phyloP scores from a whole-genome alignment of 2,329 filamentous ascomycete species.

The Clarireedia hainanense region DNA sequence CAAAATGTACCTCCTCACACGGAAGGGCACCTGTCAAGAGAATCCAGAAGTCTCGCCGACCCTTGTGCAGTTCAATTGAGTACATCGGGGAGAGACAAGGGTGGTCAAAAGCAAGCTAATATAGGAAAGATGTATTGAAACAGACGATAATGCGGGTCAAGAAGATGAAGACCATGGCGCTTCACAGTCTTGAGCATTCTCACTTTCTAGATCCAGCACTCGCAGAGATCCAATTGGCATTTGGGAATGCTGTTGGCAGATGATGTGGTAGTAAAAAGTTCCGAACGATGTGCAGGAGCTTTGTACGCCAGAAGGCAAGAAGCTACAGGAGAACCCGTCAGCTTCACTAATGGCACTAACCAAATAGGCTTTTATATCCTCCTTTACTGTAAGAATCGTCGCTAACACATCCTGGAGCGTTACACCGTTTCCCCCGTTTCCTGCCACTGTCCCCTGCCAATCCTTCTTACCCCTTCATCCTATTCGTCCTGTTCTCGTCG shows the following conservation, averaged over 20 bases:
- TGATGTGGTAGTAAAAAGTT: too few relatives aligned
- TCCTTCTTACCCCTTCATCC: too few relatives aligned
- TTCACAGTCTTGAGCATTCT: too few relatives aligned
- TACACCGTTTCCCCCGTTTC: neutral
- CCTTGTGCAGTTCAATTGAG: neutral
- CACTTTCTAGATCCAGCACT: too few relatives aligned
- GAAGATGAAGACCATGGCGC: too few relatives aligned
- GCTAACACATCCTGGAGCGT: neutral
- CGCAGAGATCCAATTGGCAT: too few relatives aligned
- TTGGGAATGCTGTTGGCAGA: too few relatives aligned
- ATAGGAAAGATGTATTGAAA: neutral
- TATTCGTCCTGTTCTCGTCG: too few relatives aligned
- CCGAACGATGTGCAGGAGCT: too few relatives aligned
- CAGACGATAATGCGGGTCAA: neutral
- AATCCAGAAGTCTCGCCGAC: neutral
- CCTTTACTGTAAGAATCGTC: neutral
- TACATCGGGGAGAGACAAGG: neutral
- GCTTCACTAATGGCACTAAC: neutral
- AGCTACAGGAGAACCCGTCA: neutral
- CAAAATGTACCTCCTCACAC: neutral
- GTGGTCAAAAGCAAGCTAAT: neutral
- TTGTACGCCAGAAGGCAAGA: too few relatives aligned
- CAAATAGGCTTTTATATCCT: constrained; percentile 1
- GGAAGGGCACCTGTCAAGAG: too few relatives aligned
- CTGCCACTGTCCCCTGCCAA: too few relatives aligned